A percentile compares a stretch with the other conserved stretches of the same genome.
These are phyloP conservation scores for Liquidambar formosana DNA, from an alignment of 164 flowering plant genomes.

Conservation along the genomic window DNA sequence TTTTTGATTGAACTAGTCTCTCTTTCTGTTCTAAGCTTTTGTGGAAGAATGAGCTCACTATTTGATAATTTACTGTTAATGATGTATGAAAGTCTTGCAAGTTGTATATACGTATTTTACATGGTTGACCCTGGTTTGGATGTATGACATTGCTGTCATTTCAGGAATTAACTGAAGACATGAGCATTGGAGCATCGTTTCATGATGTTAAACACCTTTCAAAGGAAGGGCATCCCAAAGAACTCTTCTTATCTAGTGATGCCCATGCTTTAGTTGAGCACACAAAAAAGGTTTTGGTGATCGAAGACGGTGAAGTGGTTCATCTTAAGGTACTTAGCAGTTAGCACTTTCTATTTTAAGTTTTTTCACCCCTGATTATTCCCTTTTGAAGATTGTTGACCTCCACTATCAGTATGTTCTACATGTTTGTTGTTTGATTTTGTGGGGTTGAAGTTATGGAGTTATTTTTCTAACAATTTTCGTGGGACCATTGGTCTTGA, in stretches of 20 bases:
- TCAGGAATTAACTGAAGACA: conserved; percentile 63
- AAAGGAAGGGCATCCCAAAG: conserved; percentile 72
- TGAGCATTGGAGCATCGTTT: conserved; percentile 48
- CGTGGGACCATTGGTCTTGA: no score
- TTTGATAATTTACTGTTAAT: no score
- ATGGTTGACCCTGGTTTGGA: not conserved
- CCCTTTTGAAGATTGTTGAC: not conserved
- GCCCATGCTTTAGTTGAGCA: conserved; percentile 94
- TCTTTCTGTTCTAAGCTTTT: no score
- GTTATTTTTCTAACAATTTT: no score
- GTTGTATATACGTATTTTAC: not conserved
- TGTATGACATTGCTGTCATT: not conserved
- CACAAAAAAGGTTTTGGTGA: conserved; percentile 86
- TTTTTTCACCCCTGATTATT: not conserved
- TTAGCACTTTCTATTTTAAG: not conserved
- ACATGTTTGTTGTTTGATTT: no score
- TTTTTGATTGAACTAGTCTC: no score
- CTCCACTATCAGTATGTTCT: no score
- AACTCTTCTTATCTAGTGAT: conserved; percentile 91
- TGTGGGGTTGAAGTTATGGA: no score
- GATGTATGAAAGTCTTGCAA: no score
- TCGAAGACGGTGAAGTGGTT: conserved; percentile 97
- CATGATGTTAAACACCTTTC: conserved; percentile 59
- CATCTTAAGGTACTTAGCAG: conserved; percentile 71
- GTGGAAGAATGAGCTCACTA: no score